A percentile compares a stretch with the other conserved stretches of the same genome.
Conservation (phyloP, 345 rosid genomes). For the Murraya koenigii region DNA sequence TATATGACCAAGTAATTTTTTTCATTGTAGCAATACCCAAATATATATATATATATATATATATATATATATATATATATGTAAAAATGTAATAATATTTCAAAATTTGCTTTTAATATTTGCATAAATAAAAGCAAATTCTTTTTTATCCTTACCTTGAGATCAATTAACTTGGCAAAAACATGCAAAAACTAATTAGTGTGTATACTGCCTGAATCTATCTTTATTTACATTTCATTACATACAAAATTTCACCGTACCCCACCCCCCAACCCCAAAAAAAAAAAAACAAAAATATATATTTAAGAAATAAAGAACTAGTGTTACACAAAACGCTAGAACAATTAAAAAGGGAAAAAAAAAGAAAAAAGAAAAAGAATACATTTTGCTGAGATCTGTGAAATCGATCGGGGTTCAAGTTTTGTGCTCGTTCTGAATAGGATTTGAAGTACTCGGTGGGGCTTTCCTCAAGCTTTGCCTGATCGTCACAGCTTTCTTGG, state of each 20-base stretch:
- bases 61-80: too few relatives aligned
- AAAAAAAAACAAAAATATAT: background rate
- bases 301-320: background rate
- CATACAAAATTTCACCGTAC: background rate
- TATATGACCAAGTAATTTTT: too few relatives aligned
- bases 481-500: conserved; percentile 44
- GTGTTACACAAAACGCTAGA: background rate
- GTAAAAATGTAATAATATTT: too few relatives aligned
- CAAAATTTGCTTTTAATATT: too few relatives aligned
- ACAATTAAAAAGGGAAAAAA: too few relatives aligned
- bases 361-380: background rate
- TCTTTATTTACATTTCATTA: conserved; percentile 6
- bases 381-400: background rate
- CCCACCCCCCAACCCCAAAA: too few relatives aligned
- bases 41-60: too few relatives aligned
- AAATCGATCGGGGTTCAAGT: background rate
- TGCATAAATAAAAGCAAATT: too few relatives aligned
- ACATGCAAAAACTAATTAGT: background rate
- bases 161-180: too few relatives aligned
- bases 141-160: too few relatives aligned
- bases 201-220: background rate
- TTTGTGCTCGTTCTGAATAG: conserved; percentile 44
- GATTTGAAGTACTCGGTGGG: conserved; percentile 52
- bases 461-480: conserved; percentile 50
- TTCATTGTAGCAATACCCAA: too few relatives aligned